Conservation (phyloP, 208 protist genomes). For the Wallacemonas sp. region DNA sequence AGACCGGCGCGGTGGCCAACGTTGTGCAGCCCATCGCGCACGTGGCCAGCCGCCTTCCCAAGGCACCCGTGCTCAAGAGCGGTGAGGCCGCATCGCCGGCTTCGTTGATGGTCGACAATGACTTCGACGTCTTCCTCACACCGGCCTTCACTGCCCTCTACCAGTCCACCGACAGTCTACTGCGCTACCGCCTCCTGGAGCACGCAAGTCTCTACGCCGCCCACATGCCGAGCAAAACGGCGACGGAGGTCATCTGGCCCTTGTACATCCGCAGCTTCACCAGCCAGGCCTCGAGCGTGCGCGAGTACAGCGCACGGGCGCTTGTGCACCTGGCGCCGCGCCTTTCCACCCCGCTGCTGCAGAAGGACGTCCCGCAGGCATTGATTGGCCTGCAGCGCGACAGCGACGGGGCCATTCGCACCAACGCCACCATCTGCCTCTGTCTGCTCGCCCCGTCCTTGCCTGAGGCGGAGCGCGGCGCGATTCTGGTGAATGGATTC, state of each 20-base stretch:
- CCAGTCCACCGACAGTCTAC: constrained; percentile 48
- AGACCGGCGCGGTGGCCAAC: constrained; percentile 42
- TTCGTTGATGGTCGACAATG: constrained; percentile 26
- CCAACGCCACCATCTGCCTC: constrained; percentile 88
- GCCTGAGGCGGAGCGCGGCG: constrained; percentile 35
- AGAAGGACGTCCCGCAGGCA: constrained; percentile 54
- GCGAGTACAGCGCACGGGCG: constrained; percentile 73
- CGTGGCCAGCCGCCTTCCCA: constrained; percentile 45
- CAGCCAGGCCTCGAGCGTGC: constrained; percentile 52
- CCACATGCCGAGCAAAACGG: constrained; percentile 32
- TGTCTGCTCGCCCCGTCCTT: constrained; percentile 47
- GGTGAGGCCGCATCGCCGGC: neutral
- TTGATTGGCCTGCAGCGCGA: constrained; percentile 75
- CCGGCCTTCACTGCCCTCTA: constrained; percentile 72
- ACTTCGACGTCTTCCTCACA: constrained; percentile 55
- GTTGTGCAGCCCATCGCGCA: constrained; percentile 66
- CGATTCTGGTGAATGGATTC: constrained; percentile 63
- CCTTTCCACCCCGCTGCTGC: constrained; percentile 50
- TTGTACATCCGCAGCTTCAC: constrained; percentile 70
- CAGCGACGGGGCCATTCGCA: constrained; percentile 70
- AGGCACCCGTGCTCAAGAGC: neutral
- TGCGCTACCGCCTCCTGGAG: constrained; percentile 72
- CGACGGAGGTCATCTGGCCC: constrained; percentile 75
- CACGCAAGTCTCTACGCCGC: constrained; percentile 45
- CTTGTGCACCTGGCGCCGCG: constrained; percentile 68